Evolutionary conservation across 2,329 filamentous ascomycete genomes (phyloP).

Genomic region (Clonostachys solani): DNA sequence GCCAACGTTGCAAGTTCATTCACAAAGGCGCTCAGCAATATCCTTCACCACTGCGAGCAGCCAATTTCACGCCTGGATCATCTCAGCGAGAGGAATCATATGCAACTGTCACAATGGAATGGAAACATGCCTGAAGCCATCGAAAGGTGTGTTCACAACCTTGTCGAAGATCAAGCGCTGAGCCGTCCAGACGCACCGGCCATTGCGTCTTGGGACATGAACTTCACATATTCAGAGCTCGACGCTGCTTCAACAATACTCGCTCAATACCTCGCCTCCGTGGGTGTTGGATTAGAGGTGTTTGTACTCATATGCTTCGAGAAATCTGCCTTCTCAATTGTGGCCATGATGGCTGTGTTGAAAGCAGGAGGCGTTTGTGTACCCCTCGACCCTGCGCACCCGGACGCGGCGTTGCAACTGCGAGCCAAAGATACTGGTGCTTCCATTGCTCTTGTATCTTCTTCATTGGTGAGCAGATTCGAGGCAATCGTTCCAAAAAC

Average conservation of each 20-base stretch:
- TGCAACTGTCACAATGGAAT: not conserved
- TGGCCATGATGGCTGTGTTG: slow-evolving; percentile 12
- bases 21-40: slow-evolving; percentile 9
- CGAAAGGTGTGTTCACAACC: not conserved
- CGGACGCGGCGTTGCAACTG: slow-evolving; percentile 8
- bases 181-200: slow-evolving; percentile 21
- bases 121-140: not conserved
- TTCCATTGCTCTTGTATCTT: slow-evolving; percentile 6
- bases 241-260: slow-evolving; percentile 29
- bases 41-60: slow-evolving; percentile 5
- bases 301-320: slow-evolving; percentile 10
- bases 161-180: not conserved
- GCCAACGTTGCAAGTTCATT: slow-evolving; percentile 13
- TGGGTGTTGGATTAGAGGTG: slow-evolving; percentile 16
- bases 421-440: slow-evolving; percentile 5
- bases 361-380: slow-evolving; percentile 9
- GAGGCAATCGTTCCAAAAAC: slow-evolving; percentile 2
- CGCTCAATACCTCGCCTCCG: slow-evolving; percentile 23
- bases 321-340: slow-evolving; percentile 12
- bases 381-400: slow-evolving; percentile 11
- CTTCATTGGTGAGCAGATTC: slow-evolving; percentile 1
- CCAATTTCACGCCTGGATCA: slow-evolving; percentile 13
- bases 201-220: slow-evolving; percentile 36
- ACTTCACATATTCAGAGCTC: slow-evolving; percentile 33
- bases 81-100: slow-evolving; percentile 9